Percentiles rank a stretch among this genome's conserved stretches.
Evolutionary conservation across 2,329 filamentous ascomycete genomes (phyloP).

Genomic region (Microsporum audouinii): DNA sequence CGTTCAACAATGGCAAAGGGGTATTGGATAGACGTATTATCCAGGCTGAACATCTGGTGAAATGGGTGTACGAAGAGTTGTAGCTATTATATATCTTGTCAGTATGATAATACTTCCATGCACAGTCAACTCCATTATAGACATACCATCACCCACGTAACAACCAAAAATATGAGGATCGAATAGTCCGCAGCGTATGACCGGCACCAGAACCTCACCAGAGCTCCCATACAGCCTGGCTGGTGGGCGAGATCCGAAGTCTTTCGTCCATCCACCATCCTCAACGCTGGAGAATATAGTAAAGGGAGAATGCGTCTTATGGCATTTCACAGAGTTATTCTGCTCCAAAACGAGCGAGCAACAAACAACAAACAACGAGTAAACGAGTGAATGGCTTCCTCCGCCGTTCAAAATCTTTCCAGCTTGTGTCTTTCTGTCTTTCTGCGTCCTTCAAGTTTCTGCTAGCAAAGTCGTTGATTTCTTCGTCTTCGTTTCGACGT

Average conservation of each 20-base stretch:
- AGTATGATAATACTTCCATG: background rate
- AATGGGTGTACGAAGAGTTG: slow-evolving; percentile 68
- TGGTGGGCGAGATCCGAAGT: slow-evolving; percentile 13
- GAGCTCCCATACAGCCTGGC: slow-evolving; percentile 35
- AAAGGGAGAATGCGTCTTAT: background rate
- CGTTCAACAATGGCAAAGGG: slow-evolving; percentile 76
- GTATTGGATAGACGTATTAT: slow-evolving; percentile 72
- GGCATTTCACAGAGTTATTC: background rate
- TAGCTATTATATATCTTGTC: slow-evolving; percentile 37
- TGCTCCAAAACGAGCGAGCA: background rate
- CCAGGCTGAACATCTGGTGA: slow-evolving; percentile 85
- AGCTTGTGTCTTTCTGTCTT: background rate
- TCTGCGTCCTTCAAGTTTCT: background rate
- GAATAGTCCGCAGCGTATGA: slow-evolving; percentile 85
- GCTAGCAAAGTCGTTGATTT: background rate
- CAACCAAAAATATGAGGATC: slow-evolving; percentile 59
- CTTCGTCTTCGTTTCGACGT: background rate
- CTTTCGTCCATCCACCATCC: background rate
- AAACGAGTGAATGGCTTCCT: background rate
- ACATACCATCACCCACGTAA: slow-evolving; percentile 42
- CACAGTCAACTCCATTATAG: slow-evolving; percentile 4
- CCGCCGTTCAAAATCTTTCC: background rate
- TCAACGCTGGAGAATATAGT: too few relatives aligned
- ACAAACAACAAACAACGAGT: background rate
- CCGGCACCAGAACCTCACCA: slow-evolving; percentile 48